Evolutionary conservation across 768 basidiomycete species (phyloP).

Genomic region (Pleurotus djamor): DNA sequence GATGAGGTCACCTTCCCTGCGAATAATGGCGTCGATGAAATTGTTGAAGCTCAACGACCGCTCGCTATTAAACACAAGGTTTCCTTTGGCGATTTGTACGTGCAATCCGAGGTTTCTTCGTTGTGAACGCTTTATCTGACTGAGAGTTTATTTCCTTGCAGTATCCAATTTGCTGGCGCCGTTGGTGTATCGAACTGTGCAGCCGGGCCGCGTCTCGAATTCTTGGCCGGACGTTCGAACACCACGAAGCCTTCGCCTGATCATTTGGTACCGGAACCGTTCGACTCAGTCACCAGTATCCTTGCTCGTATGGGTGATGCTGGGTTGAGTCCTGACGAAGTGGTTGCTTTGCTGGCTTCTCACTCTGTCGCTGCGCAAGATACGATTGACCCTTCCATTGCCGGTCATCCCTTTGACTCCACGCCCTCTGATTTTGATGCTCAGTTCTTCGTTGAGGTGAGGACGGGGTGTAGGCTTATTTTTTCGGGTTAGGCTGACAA

Average conservation of each 20-base stretch:
- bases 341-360: slow-evolving; percentile 30
- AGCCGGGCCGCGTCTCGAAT: slow-evolving; percentile 33
- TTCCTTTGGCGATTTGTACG: slow-evolving; percentile 34
- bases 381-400: slow-evolving; percentile 11
- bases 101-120: not conserved
- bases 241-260: slow-evolving; percentile 22
- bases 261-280: slow-evolving; percentile 31
- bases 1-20: slow-evolving; percentile 19
- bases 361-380: slow-evolving; percentile 22
- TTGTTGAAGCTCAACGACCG: slow-evolving; percentile 23
- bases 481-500: no score
- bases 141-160: not conserved
- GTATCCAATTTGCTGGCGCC: slow-evolving; percentile 32
- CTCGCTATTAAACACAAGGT: slow-evolving; percentile 26
- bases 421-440: slow-evolving; percentile 27
- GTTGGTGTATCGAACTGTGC: slow-evolving; percentile 34
- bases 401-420: slow-evolving; percentile 25
- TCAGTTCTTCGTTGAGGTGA: slow-evolving; percentile 26
- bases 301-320: slow-evolving; percentile 29
- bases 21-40: slow-evolving; percentile 27
- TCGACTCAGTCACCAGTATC: slow-evolving; percentile 20
- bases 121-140: not conserved
- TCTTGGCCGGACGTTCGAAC: slow-evolving; percentile 33
- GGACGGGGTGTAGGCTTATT: no score
- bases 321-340: slow-evolving; percentile 27